Conservation (phyloP, 2,329 filamentous ascomycete genomes). For the Scedosporium apiospermum region DNA sequence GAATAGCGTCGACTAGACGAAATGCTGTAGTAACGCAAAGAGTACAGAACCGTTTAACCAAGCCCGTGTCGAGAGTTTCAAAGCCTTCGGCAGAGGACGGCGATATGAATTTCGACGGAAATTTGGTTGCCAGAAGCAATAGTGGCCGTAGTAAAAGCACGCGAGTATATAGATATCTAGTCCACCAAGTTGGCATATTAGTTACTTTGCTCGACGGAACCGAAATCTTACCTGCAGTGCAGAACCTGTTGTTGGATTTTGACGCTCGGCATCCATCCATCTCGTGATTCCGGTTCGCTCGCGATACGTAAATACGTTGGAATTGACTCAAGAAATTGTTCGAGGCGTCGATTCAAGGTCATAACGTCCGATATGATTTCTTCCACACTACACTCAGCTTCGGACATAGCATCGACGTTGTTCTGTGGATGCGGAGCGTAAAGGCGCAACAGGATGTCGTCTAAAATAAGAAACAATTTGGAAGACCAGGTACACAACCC, state of each 20-base stretch:
- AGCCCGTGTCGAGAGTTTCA: background rate
- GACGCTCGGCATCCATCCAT: too few relatives aligned
- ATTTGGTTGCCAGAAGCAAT: background rate
- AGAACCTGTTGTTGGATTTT: too few relatives aligned
- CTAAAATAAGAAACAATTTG: background rate
- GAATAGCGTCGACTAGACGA: background rate
- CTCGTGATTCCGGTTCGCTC: too few relatives aligned
- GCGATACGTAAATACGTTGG: background rate
- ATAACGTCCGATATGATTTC: background rate
- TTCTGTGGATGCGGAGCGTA: background rate
- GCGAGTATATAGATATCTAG: background rate
- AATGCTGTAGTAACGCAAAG: background rate
- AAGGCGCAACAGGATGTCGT: background rate
- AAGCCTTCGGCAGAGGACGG: background rate
- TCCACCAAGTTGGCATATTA: too few relatives aligned
- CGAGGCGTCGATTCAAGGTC: background rate
- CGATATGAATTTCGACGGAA: background rate
- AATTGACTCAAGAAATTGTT: background rate
- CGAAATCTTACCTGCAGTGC: too few relatives aligned
- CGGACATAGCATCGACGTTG: background rate
- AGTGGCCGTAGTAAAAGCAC: background rate
- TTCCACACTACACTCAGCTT: background rate
- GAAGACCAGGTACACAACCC: conserved; percentile 1
- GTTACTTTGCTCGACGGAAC: too few relatives aligned
- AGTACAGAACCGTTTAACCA: background rate